These are phyloP conservation scores for Fusarium tupiense DNA, from an alignment of 2,329 filamentous ascomycete species.

Conservation along the genomic window DNA sequence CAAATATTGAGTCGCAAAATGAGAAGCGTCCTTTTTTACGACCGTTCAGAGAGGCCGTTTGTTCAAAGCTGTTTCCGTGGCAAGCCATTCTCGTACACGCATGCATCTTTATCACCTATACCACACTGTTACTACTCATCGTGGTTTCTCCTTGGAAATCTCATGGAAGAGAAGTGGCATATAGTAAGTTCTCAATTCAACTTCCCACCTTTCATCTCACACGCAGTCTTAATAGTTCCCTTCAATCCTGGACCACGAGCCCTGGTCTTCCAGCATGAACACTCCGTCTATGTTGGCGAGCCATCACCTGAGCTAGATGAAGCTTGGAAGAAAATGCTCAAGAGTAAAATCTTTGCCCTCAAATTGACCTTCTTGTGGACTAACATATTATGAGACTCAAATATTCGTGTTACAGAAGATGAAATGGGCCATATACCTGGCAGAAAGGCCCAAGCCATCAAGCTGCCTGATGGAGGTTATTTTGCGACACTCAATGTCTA, in stretches of 20 bases:
- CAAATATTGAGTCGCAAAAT: rapidly evolving
- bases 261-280: not conserved
- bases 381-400: not conserved
- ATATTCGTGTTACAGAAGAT: rapidly evolving
- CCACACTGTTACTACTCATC: not conserved
- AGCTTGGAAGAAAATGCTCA: not conserved
- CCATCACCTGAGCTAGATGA: not conserved
- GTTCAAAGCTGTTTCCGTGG: not conserved
- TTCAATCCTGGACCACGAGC: not conserved
- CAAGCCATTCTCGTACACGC: not conserved
- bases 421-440: not conserved
- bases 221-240: rapidly evolving
- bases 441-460: not conserved
- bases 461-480: not conserved
- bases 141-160: rapidly evolving
- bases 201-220: rapidly evolving
- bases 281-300: not conserved
- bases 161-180: not conserved
- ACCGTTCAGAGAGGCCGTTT: rapidly evolving
- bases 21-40: rapidly evolving
- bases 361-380: no score
- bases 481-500: not conserved
- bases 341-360: not conserved
- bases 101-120: rapidly evolving
- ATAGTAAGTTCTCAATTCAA: not conserved